These are phyloP conservation scores for Podila horticola DNA, from an alignment of 192 early-diverging fungal species.

Conservation along the genomic window DNA sequence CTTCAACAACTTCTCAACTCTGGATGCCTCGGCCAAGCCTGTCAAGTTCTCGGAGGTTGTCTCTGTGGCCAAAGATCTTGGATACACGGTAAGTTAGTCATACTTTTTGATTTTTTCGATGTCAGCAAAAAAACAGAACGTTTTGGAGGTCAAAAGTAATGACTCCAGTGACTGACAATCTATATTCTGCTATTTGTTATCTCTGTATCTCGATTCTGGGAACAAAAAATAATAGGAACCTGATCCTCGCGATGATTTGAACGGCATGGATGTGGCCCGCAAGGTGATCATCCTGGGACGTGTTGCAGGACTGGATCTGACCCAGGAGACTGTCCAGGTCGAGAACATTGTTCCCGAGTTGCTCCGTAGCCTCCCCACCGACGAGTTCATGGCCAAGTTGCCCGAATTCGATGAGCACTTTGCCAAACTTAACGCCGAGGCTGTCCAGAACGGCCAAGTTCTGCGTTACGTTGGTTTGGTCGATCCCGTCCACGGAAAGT, in stretches of 20 bases:
- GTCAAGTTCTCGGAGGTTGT: slow-evolving; percentile 91
- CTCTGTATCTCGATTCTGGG: not conserved
- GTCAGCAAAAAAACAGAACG: not conserved
- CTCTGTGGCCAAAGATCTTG: slow-evolving; percentile 86
- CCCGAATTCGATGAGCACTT: slow-evolving; percentile 92
- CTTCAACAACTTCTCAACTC: slow-evolving; percentile 95
- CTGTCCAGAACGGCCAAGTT: slow-evolving; percentile 76
- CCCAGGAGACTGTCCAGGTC: slow-evolving; percentile 81
- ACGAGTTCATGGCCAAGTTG: slow-evolving; percentile 87
- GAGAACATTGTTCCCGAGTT: slow-evolving; percentile 97
- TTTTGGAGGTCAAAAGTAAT: not conserved
- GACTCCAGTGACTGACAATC: not conserved
- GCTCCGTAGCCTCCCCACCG: slow-evolving; percentile 74
- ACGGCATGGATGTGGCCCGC: slow-evolving; percentile 99
- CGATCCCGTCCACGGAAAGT: slow-evolving; percentile 72
- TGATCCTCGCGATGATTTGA: slow-evolving; percentile 98
- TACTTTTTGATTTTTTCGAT: not conserved
- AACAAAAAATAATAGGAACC: slow-evolving; percentile 74
- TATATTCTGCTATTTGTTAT: slow-evolving; percentile 2
- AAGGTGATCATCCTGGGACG: slow-evolving; percentile 94
- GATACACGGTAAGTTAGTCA: slow-evolving; percentile 79
- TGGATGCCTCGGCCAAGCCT: slow-evolving; percentile 56
- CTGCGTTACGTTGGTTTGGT: slow-evolving; percentile 94
- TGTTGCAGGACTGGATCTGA: slow-evolving; percentile 82
- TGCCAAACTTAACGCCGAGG: slow-evolving; percentile 81